Conservation (phyloP, 2,329 filamentous ascomycete species). For the Sporothrix sp. region DNA sequence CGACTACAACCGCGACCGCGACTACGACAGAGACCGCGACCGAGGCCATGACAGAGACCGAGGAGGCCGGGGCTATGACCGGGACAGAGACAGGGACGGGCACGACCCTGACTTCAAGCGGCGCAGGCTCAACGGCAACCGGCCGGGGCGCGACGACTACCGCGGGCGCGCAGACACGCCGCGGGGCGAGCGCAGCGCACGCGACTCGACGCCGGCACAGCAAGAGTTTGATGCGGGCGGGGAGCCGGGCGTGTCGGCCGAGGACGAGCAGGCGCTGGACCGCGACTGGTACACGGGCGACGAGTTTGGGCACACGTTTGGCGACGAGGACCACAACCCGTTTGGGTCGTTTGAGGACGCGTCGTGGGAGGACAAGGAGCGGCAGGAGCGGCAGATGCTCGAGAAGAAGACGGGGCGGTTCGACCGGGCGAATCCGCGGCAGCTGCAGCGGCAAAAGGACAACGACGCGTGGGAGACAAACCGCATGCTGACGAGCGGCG, state of each 20-base stretch:
- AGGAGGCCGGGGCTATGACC: conserved; percentile 10
- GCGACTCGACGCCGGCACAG: conserved; percentile 36
- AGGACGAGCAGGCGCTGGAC: conserved; percentile 68
- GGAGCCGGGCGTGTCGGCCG: conserved; percentile 45
- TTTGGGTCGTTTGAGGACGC: conserved; percentile 69
- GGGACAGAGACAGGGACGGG: conserved; percentile 4
- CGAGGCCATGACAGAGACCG: conserved; percentile 16
- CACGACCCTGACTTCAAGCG: conserved; percentile 38
- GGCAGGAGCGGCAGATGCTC: conserved; percentile 60
- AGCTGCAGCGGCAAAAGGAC: conserved; percentile 81
- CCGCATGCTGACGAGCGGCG: conserved; percentile 91
- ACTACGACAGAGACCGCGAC: conserved; percentile 21
- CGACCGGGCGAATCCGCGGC: conserved; percentile 58
- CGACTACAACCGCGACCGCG: conserved; percentile 22
- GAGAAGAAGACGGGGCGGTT: conserved; percentile 70
- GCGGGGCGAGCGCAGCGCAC: conserved; percentile 12
- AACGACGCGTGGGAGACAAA: conserved; percentile 99
- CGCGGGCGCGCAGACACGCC: conserved; percentile 19
- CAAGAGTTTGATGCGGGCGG: conserved; percentile 50
- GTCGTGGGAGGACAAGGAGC: conserved; percentile 60
- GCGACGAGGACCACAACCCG: conserved; percentile 86
- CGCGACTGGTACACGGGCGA: conserved; percentile 90
- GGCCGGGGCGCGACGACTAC: conserved; percentile 29
- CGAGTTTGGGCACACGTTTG: conserved; percentile 72
- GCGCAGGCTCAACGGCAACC: conserved; percentile 54